Evolutionary conservation across 1,284 basidiomycete species (phyloP), one percentile per base, ranked within the genome.

Genomic region (Boletus semigastroideus): DNA sequence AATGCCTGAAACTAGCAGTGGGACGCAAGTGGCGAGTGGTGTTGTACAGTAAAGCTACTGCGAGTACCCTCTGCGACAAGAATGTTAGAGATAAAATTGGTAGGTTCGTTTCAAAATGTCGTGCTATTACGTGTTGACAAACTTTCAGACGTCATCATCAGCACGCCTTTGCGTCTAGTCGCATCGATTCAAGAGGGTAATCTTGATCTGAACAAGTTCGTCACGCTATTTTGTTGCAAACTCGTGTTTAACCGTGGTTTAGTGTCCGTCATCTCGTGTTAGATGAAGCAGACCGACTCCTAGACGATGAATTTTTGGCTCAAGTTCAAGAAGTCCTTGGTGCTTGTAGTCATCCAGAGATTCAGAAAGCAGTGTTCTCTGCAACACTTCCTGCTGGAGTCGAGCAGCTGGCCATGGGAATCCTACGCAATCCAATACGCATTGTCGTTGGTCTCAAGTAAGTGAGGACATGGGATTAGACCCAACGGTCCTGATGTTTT

Each of bases 361-460:
- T 94, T 1, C 92, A 94, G 66, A 98, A 95, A 64, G 90, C 91
- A 1, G 85, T 98, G 31, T 92, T 98, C 70, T 95, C 92, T 56
- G 96, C 96, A 0, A 99, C 96, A 0, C 82, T 99, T 46, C 96
- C 95, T 13, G 86, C 92, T 6, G 84, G 86, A 11, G 89, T 85
- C 0, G 96, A 99, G 70, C 89, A 89, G 65, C 75, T 95, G 36
- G 92, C 93, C 0, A 86, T 93, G 78, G 80, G 79, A 17, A 91
- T 95, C 77, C 78, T 98, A 48, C 77, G 77, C 10, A 80, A 93
- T 57, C 91, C 93, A 9, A 85, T 97, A 44, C 83, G 94, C 16
- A 83, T 96, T 8, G 92, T 98, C 14, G 92, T 97, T n/a, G 94
- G 94, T 25, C 74, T 95, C 46, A 98, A 96, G 94, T 94, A 58